Evolutionary conservation across 805 yeast genomes (phyloP), one percentile per base, ranked within the genome.

Genomic region (Ogataea wickerhamii): DNA sequence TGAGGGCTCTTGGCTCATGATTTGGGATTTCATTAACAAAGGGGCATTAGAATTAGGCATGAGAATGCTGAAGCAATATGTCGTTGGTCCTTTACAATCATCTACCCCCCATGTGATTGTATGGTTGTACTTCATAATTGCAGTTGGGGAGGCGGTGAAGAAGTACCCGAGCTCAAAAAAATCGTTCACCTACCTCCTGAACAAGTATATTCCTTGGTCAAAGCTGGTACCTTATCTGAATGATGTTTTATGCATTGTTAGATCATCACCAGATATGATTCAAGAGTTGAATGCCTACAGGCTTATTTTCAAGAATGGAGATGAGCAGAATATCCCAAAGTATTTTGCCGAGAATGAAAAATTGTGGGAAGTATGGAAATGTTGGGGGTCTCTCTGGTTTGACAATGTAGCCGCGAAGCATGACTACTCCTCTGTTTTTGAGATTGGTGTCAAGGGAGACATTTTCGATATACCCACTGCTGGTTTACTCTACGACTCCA

Each of bases 331-430:
- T 35, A 58, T 70, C 29, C 45, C 82, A n/a, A 64, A 68, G 4
- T 57, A 71, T 47, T 79, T 77, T 49, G 70, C 76, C 45, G 67
- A 73, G 34, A 71, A 75, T 54, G 91, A 83, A 55, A 73, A 67
- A 30, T 63, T 84, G 34, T 78, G 84, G 29, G 94, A 85, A 59
- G 82, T 80, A 16, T 84, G 89, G 89, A 80, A 80, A 54, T 79
- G 88, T 52, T 83, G 91, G 87, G 94, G 94, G 2, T 74, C 87
- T 0, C 56, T 85, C 28, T 84, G 93, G 91, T 85, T 76, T 60
- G 89, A 84, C 58, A 63, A 65, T 18, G 65, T 84, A 27, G 53
- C 65, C 12, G 56, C 68, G 30, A 83, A 82, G 52, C 66, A 64
- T 4, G 84, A 78, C 47, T 74, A 71, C 46, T 61, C 61, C 28